These are phyloP conservation scores for Candida silvatica DNA, from an alignment of 805 yeast species.

Conservation along the genomic window DNA sequence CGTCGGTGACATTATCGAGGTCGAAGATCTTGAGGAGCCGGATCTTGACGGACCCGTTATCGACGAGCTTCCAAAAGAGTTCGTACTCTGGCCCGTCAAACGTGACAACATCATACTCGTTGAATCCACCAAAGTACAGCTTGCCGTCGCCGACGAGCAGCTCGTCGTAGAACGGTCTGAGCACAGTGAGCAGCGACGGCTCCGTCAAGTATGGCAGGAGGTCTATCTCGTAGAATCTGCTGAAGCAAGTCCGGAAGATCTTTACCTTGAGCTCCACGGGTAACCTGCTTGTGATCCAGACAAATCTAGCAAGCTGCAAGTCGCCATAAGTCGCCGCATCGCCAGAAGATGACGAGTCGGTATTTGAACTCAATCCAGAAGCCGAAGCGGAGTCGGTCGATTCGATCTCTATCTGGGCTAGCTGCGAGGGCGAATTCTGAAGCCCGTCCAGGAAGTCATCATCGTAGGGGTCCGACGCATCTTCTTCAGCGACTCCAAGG, in stretches of 20 bases:
- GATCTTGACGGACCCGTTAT: constrained; percentile 1
- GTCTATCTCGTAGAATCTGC: constrained; percentile 4
- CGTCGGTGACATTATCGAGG: constrained; percentile 1
- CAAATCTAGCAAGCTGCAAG: neutral
- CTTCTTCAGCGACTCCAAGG: neutral
- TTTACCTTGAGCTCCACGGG: constrained; percentile 5
- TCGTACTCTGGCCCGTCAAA: constrained; percentile 1
- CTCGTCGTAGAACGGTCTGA: constrained; percentile 5
- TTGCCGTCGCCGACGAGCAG: constrained; percentile 6
- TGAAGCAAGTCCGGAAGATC: constrained; percentile 4
- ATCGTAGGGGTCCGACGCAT: constrained; percentile 1
- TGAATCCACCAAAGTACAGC: constrained; percentile 8
- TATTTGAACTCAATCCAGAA: too few species aligned
- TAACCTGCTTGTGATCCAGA: neutral
- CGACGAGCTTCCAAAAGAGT: neutral
- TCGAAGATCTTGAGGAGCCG: constrained; percentile 6
- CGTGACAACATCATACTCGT: constrained; percentile 6
- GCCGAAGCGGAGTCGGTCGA: too few species aligned
- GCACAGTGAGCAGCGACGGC: neutral
- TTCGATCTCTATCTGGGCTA: too few species aligned
- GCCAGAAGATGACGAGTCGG: too few species aligned
- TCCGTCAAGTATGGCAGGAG: constrained; percentile 2
- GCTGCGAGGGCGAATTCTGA: too few species aligned
- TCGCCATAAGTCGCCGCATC: too few species aligned
- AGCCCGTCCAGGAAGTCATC: constrained; percentile 1